Evolutionary conservation across 352 stramenopile genomes (phyloP).

Genomic region (Chrysophaeum taylorii): DNA sequence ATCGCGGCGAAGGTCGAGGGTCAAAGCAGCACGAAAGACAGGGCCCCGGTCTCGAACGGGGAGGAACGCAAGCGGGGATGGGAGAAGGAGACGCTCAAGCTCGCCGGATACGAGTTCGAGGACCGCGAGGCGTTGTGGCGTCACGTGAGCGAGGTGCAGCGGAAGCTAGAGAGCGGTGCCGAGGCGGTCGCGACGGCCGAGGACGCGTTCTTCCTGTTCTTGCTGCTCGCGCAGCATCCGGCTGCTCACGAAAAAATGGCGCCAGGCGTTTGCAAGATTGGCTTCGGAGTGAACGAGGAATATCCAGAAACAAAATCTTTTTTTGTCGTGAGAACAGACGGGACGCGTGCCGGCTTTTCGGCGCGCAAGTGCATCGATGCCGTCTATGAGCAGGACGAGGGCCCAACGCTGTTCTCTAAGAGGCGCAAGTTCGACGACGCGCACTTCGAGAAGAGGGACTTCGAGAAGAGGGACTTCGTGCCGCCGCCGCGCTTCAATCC

Average conservation of each 20-base stretch:
- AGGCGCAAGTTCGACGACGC: background rate
- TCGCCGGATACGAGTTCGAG: too few species aligned
- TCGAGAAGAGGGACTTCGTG: too few species aligned
- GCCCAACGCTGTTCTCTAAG: too few species aligned
- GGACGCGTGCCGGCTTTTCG: background rate
- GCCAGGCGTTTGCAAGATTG: background rate
- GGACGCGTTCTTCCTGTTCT: slow-evolving; percentile 7
- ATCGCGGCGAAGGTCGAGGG: too few species aligned
- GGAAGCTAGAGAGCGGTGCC: background rate
- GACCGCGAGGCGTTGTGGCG: too few species aligned
- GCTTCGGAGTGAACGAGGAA: background rate
- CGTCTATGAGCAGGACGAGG: background rate
- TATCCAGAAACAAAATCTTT: slow-evolving; percentile 14
- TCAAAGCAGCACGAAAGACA: too few species aligned
- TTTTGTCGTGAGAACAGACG: background rate
- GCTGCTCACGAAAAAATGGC: background rate
- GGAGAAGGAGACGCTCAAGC: too few species aligned
- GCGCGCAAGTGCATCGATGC: slow-evolving; percentile 15
- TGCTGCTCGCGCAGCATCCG: background rate
- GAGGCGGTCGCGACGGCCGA: background rate
- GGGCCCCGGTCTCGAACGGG: too few species aligned
- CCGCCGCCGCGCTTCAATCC: too few species aligned
- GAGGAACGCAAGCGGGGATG: too few species aligned
- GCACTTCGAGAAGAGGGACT: background rate
- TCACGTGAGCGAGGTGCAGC: background rate